A percentile compares a stretch with the other conserved stretches of the same genome.
These are phyloP conservation scores for Lipomyces oligophaga DNA, from an alignment of 805 yeast genomes.

Conservation along the genomic window DNA sequence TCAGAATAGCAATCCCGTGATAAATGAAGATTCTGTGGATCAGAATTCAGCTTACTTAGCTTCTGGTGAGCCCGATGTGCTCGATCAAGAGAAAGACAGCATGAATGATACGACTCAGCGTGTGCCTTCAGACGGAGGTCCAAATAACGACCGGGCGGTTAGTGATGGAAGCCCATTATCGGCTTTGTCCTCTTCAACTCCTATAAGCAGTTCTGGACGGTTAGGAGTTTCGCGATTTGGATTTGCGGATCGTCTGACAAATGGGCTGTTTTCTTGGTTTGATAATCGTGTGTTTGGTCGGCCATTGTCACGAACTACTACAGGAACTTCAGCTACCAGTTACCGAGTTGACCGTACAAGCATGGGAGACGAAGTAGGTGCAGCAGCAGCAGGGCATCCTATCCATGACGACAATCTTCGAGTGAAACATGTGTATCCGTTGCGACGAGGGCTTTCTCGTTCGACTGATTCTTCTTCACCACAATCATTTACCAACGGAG, in stretches of 20 bases:
- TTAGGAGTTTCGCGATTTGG: not conserved
- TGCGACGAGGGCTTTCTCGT: conserved; percentile 24
- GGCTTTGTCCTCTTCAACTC: not conserved
- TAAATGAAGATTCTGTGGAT: not conserved
- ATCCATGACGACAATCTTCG: conserved; percentile 5
- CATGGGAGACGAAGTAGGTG: not conserved
- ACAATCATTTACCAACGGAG: conserved; percentile 4
- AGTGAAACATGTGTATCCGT: conserved; percentile 21
- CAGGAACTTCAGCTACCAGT: conserved; percentile 24
- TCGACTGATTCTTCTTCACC: conserved; percentile 24
- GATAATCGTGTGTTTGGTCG: conserved; percentile 17
- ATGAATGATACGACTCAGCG: conserved; percentile 6
- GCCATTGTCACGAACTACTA: conserved; percentile 22
- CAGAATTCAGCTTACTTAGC: not conserved
- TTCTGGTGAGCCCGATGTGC: too few species aligned
- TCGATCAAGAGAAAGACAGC: not conserved
- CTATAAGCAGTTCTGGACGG: not conserved
- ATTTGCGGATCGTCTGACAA: conserved; percentile 1
- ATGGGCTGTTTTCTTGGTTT: conserved; percentile 5
- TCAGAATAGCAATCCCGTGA: not conserved
- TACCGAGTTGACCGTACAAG: conserved; percentile 12
- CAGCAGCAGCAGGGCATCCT: not conserved
- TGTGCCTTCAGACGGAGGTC: conserved; percentile 2
- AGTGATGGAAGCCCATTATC: not conserved
- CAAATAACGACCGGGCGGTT: not conserved